These are phyloP conservation scores for Sphaerulina vaccinii DNA, from an alignment of 2,329 filamentous ascomycete genomes.

Conservation along the genomic window DNA sequence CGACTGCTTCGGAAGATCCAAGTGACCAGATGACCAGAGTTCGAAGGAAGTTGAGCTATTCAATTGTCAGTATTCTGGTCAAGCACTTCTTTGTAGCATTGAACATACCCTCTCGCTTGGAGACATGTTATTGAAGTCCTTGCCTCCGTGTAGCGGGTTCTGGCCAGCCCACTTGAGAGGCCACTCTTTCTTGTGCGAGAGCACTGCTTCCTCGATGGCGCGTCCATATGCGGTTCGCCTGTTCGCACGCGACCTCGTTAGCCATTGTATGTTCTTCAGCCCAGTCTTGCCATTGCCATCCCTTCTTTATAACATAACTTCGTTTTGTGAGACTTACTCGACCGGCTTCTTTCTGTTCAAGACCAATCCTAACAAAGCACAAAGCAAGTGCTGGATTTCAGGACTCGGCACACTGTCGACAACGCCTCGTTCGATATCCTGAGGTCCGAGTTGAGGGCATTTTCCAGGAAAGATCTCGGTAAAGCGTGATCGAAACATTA, in stretches of 20 bases:
- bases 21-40: conserved; percentile 86
- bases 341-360: conserved; percentile 98
- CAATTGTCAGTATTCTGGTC: conserved; percentile 12
- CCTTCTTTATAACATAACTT: not conserved
- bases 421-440: conserved; percentile 88
- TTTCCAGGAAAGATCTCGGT: conserved; percentile 85
- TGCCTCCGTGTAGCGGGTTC: conserved; percentile 78
- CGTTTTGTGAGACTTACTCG: conserved; percentile 87
- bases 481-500: conserved; percentile 96
- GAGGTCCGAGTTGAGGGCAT: conserved; percentile 83
- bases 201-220: conserved; percentile 89
- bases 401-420: conserved; percentile 75
- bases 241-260: conserved; percentile 36
- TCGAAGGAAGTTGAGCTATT: conserved; percentile 76
- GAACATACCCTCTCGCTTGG: conserved; percentile 72
- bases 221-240: conserved; percentile 91
- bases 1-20: conserved; percentile 80
- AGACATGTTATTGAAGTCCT: conserved; percentile 78
- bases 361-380: conserved; percentile 80
- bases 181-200: conserved; percentile 85
- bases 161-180: conserved; percentile 75
- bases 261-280: conserved; percentile 11
- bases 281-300: not conserved
- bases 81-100: not conserved
- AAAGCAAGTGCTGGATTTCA: conserved; percentile 82